Conservation (phyloP, 202 grass and related monocot species). For the Brachypodium distachyon region DNA sequence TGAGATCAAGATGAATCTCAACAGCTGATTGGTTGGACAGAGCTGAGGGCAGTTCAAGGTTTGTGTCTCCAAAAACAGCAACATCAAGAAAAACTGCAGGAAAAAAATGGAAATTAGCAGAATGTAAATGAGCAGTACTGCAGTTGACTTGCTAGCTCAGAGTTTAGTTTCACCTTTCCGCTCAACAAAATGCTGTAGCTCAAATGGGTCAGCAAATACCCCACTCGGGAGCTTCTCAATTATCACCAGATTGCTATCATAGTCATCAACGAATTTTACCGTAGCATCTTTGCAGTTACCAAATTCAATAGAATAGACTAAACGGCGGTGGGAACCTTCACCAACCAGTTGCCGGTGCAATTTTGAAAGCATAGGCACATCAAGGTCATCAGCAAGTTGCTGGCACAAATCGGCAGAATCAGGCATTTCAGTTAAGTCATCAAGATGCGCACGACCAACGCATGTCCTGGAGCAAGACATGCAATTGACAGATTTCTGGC, state of each 20-base stretch:
- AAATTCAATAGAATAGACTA: conserved; percentile 59
- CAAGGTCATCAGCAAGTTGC: neutral
- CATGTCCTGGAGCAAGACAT: conserved; percentile 37
- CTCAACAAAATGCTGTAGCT: conserved; percentile 73
- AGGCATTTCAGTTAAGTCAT: conserved; percentile 19
- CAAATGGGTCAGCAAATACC: conserved; percentile 85
- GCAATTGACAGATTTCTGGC: conserved; percentile 17
- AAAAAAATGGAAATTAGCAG: conserved; percentile 1
- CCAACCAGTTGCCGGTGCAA: conserved; percentile 41
- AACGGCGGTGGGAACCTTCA: conserved; percentile 78
- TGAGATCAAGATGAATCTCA: conserved; percentile 64
- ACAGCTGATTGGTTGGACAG: conserved; percentile 69
- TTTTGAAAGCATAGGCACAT: conserved; percentile 18
- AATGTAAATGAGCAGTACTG: neutral
- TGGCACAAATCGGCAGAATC: conserved; percentile 33
- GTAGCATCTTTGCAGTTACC: conserved; percentile 11
- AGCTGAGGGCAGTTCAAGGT: conserved; percentile 74
- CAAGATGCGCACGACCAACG: conserved; percentile 7
- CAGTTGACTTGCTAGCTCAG: neutral
- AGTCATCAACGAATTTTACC: conserved; percentile 29
- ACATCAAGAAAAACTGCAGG: conserved; percentile 59
- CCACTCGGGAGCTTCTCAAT: conserved; percentile 60
- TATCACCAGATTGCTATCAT: conserved; percentile 47
- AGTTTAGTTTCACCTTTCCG: conserved; percentile 39
- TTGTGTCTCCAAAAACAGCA: conserved; percentile 74